Base-by-base conservation (phyloP, 2,329 filamentous ascomycete species). In the Penicillium occitanis region DNA sequence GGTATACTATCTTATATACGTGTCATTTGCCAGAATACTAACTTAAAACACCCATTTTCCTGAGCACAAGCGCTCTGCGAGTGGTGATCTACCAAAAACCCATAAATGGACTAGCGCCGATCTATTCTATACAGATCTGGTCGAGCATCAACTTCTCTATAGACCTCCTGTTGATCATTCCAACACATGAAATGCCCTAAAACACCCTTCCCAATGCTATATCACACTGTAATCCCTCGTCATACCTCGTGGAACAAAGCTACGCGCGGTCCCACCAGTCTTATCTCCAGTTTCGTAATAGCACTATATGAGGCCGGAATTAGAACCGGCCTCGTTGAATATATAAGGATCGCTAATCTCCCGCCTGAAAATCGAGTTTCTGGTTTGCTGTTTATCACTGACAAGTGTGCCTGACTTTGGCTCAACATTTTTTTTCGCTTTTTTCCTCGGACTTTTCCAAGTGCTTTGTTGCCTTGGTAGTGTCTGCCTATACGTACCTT, bases 261-360 rank as follows among this genome's bases (percentile, higher is more conserved):
- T 35, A 55, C 40, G 11, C 70, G 17, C 8, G 66, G 66, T 60
- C 64, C 66, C 66, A 67, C 66, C 44, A 50, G 48, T 22, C 37
- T 37, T 53, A 53, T 58, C 66, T 37, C 64, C 37, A 61, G 8
- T 58, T 65, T 65, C 53, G 63, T 44, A 62, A 57, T 67, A 55
- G 66, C 40, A 19, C 22, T 60, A 44, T 69, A 60, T 70, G 77
- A 80, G 78, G 78, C 78, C 78, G 78, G 78, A 77, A 80, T 79
- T 76, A 73, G 78, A 79, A 77, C 79, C 79, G 78, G 78, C 78
- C 78, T 79, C 78, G 71, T 69, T 72, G 69, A 69, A 73, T 79
- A 73, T 80, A 80, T 80, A 80, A 80, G 74, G 76, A 74, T 74
- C 68, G 68, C 70, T 75, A 67, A 68, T 72, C 69, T 72, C 75